Percentiles rank a stretch among this genome's conserved stretches.
These are phyloP conservation scores for Colletotrichum horii DNA, from an alignment of 2,329 filamentous ascomycete genomes.

Conservation along the genomic window DNA sequence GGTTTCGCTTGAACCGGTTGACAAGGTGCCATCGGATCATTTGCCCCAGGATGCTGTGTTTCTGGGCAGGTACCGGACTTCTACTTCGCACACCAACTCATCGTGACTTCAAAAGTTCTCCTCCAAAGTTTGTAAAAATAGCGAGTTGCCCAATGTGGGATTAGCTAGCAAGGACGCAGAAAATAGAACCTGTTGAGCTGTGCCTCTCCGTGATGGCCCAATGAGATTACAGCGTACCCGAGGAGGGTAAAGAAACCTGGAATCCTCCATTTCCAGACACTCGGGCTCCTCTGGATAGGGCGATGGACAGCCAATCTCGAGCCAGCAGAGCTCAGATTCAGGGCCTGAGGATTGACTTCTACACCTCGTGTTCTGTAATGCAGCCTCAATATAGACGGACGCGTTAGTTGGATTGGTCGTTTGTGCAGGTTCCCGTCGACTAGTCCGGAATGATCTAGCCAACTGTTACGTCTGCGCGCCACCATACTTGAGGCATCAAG, in stretches of 20 bases:
- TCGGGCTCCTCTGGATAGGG: background rate
- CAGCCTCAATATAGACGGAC: slow-evolving; percentile 32
- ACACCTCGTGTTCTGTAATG: slow-evolving; percentile 32
- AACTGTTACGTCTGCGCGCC: slow-evolving; percentile 9
- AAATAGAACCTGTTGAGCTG: slow-evolving; percentile 6
- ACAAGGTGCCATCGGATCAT: slow-evolving; percentile 8
- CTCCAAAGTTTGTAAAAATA: background rate
- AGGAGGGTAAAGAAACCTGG: slow-evolving; percentile 1
- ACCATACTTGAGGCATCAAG: slow-evolving; percentile 5
- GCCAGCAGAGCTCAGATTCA: background rate
- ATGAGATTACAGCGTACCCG: slow-evolving; percentile 15
- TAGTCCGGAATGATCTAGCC: slow-evolving; percentile 31
- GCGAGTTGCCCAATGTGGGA: background rate
- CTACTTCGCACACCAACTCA: background rate
- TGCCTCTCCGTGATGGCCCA: slow-evolving; percentile 8
- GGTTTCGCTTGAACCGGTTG: slow-evolving; percentile 10
- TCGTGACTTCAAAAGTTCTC: background rate
- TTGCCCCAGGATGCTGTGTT: slow-evolving; percentile 4
- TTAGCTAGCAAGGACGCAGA: slow-evolving; percentile 1
- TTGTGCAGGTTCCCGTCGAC: slow-evolving; percentile 44
- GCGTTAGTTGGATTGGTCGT: slow-evolving; percentile 27
- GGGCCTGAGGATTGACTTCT: background rate
- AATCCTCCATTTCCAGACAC: background rate
- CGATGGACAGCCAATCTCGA: background rate
- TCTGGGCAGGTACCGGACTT: background rate